Conservation (phyloP, 768 basidiomycete genomes). For the Auricularia auricula-judae region DNA sequence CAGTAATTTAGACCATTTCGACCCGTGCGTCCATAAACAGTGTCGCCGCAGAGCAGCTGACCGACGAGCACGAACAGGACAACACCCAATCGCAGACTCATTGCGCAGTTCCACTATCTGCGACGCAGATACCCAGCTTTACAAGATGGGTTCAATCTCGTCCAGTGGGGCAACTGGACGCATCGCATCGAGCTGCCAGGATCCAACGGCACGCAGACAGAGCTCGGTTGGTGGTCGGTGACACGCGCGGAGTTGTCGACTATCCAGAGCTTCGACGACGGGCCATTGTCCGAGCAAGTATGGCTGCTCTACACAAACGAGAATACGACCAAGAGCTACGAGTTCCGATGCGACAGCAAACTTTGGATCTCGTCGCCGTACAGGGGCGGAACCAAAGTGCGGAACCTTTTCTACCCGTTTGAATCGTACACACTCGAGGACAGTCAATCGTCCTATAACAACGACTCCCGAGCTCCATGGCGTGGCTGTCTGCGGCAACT, state of each 20-base stretch:
- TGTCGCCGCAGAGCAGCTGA: neutral
- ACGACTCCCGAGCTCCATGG: constrained; percentile 47
- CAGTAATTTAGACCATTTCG: constrained; percentile 92
- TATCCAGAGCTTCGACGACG: constrained; percentile 47
- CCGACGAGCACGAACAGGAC: constrained; percentile 24
- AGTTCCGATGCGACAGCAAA: constrained; percentile 42
- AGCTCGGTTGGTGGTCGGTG: constrained; percentile 82
- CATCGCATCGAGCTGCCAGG: constrained; percentile 67
- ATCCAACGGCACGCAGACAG: constrained; percentile 68
- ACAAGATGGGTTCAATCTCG: constrained; percentile 82
- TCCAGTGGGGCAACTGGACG: constrained; percentile 80
- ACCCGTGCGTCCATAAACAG: constrained; percentile 32
- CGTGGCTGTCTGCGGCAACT: constrained; percentile 63
- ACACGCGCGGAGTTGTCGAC: constrained; percentile 50
- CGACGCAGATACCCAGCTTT: constrained; percentile 59
- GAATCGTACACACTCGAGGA: constrained; percentile 62
- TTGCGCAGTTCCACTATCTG: constrained; percentile 61
- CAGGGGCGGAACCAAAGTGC: constrained; percentile 43
- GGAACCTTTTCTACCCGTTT: constrained; percentile 75
- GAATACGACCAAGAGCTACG: constrained; percentile 59
- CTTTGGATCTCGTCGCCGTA: constrained; percentile 79
- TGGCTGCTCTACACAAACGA: constrained; percentile 85
- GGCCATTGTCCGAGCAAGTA: constrained; percentile 52
- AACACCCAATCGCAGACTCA: constrained; percentile 58
- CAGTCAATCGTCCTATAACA: constrained; percentile 54